Base-by-base conservation (phyloP, 805 yeast species). In the Metschnikowia arizonensis region DNA sequence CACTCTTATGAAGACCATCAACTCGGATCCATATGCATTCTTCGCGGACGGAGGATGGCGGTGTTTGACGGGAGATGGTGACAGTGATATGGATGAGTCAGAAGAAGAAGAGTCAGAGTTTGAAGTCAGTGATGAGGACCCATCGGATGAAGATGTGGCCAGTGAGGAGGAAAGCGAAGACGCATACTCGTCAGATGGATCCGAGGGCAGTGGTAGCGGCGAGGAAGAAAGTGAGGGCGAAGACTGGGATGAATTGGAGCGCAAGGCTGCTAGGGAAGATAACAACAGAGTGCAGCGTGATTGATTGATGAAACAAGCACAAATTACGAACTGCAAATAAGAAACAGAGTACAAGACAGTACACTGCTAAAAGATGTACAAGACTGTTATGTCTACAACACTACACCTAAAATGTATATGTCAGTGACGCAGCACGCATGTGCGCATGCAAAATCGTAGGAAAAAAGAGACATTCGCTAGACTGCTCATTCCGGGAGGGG, bases 11-110 rank as follows among this genome's bases (percentile, higher is more conserved):
- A 91, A 89, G 68, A 88, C 97, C 0, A 81, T 91, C 51, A 81
- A 78, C 53, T 82, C 89, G 3, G 97, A 93, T 64, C 98, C 99
- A 11, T 88, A 88, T 62, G 91, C 88, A 60, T 93, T 93, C 70
- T 93, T 90, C 66, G 66, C 65, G 14, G 95, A 88, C 58, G 99
- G 98, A 45, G 99, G 99, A 44, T 93, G 99, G 99, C 77, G 81
- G 24, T 88, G 93, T 78, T 77, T 93, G 64, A 87, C 89, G 24
- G 91, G 93, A 33, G 91, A 83, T 37, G 89, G 90, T 17, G 96
- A 83, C 47, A 55, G 63, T 8, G 85, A 78, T 40, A 95, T 81
- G 50, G 79, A 73, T 26, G 85, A 79, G 15, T 82, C 77, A 39
- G 85, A 78, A 34, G 83, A 79, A 35, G 85, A 79, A 49, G 93